Conservation (phyloP, 768 basidiomycete genomes). For the Collybiopsis luxurians region DNA sequence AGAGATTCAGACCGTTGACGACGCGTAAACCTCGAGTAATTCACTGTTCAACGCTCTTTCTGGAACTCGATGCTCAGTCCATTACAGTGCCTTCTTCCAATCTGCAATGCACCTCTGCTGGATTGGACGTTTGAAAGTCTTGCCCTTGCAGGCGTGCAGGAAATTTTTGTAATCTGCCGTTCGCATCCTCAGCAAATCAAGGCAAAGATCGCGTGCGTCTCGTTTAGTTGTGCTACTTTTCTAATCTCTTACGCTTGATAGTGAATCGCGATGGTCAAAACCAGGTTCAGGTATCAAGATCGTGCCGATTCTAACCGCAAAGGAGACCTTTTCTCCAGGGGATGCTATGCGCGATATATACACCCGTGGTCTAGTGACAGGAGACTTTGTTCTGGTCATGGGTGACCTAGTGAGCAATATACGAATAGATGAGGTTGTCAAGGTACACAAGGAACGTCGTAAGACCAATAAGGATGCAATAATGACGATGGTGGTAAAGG, state of each 20-base stretch:
- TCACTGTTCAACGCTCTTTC: constrained; percentile 9
- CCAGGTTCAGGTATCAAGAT: constrained; percentile 79
- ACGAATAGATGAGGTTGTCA: constrained; percentile 84
- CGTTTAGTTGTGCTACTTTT: constrained; percentile 9
- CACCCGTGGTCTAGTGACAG: constrained; percentile 84
- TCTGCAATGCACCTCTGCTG: constrained; percentile 90
- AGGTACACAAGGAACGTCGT: constrained; percentile 83
- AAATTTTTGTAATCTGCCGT: constrained; percentile 93
- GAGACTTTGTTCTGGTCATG: constrained; percentile 88
- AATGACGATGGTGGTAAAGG: constrained; percentile 94
- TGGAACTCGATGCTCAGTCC: no score
- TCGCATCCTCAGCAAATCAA: constrained; percentile 88
- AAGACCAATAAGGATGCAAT: constrained; percentile 89
- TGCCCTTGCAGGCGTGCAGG: constrained; percentile 91
- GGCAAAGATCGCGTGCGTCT: constrained; percentile 73
- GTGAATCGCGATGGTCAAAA: constrained; percentile 84
- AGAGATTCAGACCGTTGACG: constrained; percentile 88
- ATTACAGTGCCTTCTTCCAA: constrained; percentile 80
- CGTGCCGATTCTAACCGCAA: constrained; percentile 80
- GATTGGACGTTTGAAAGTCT: constrained; percentile 98
- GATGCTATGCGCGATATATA: constrained; percentile 95
- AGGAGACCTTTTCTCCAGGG: constrained; percentile 84
- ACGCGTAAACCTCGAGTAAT: constrained; percentile 82
- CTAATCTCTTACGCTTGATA: constrained; percentile 23
- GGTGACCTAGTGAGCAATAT: constrained; percentile 94